Evolutionary conservation across 345 rosid genomes (phyloP).

Genomic region (Salix koriyanagi): DNA sequence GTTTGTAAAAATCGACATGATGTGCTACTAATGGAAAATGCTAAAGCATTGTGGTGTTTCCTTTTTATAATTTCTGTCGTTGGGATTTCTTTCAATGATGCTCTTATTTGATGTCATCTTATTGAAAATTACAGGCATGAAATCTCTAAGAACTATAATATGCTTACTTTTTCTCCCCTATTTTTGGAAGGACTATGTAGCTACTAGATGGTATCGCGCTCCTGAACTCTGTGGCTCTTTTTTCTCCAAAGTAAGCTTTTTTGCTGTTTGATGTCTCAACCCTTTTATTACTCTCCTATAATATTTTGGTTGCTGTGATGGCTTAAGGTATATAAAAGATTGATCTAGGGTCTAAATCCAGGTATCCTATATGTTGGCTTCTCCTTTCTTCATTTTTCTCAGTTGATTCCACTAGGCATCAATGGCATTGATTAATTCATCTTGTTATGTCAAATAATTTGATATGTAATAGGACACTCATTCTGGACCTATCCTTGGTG

Average conservation of each 20-base stretch:
- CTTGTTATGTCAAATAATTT: neutral
- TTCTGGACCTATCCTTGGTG: neutral
- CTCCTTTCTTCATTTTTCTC: neutral
- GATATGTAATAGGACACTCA: neutral
- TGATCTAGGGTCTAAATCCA: neutral
- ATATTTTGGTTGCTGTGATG: conserved; percentile 4
- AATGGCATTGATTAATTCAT: neutral
- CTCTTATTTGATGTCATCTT: neutral
- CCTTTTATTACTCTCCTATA: conserved; percentile 4
- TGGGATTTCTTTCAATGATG: neutral
- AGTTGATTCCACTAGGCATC: neutral
- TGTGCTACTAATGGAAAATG: neutral
- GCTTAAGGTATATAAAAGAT: neutral
- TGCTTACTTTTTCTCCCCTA: neutral
- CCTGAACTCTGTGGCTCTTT: conserved; percentile 99
- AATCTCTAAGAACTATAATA: neutral
- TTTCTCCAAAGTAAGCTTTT: conserved; percentile 80
- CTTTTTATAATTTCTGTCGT: too few species aligned
- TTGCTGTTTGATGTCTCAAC: neutral
- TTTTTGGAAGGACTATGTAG: conserved; percentile 81
- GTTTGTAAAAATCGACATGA: neutral
- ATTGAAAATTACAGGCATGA: neutral
- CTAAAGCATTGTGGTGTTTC: neutral
- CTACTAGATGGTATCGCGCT: conserved; percentile 99
- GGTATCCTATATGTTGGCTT: neutral